Percentiles rank a stretch among this genome's conserved stretches.
phyloP scores from a whole-genome alignment of 1,284 basidiomycete species.

The Spongispora temasekensis region DNA sequence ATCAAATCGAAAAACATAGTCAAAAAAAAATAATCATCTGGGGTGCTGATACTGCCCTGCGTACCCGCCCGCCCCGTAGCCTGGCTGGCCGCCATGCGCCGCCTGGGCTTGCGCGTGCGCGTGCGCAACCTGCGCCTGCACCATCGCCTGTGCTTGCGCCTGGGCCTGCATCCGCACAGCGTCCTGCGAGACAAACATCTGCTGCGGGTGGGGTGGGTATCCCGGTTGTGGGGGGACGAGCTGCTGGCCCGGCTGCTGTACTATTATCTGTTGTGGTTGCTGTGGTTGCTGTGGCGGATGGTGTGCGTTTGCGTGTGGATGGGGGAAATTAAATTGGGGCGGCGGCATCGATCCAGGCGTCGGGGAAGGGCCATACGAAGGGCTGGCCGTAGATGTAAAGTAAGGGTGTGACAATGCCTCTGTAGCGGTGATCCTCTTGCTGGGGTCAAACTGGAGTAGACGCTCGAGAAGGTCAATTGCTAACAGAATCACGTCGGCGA shows the following conservation, averaged over 20 bases:
- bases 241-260: slow-evolving; percentile 41
- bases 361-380: slow-evolving; percentile 46
- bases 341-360: slow-evolving; percentile 63
- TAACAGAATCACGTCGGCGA: slow-evolving; percentile 33
- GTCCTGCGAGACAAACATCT: slow-evolving; percentile 36
- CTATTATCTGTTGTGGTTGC: slow-evolving; percentile 39
- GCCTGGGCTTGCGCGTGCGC: slow-evolving; percentile 39
- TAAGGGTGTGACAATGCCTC: slow-evolving; percentile 94
- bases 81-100: slow-evolving; percentile 29
- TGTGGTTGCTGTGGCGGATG: slow-evolving; percentile 41
- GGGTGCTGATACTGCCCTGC: slow-evolving; percentile 36
- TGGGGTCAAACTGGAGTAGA: slow-evolving; percentile 95
- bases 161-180: slow-evolving; percentile 43
- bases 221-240: slow-evolving; percentile 34
- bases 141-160: slow-evolving; percentile 40
- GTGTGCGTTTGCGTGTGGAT: slow-evolving; percentile 55
- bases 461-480: slow-evolving; percentile 95
- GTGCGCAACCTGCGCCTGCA: slow-evolving; percentile 42
- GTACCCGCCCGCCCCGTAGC: slow-evolving; percentile 30
- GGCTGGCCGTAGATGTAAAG: slow-evolving; percentile 67
- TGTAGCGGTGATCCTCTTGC: slow-evolving; percentile 88
- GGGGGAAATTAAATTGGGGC: slow-evolving; percentile 68
- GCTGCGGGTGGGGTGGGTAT: slow-evolving; percentile 43
- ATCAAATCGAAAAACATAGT: slow-evolving; percentile 10
- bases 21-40: slow-evolving; percentile 26